Evolutionary conservation across 805 yeast species (phyloP).

Genomic region (Candida coquimbonensis): DNA sequence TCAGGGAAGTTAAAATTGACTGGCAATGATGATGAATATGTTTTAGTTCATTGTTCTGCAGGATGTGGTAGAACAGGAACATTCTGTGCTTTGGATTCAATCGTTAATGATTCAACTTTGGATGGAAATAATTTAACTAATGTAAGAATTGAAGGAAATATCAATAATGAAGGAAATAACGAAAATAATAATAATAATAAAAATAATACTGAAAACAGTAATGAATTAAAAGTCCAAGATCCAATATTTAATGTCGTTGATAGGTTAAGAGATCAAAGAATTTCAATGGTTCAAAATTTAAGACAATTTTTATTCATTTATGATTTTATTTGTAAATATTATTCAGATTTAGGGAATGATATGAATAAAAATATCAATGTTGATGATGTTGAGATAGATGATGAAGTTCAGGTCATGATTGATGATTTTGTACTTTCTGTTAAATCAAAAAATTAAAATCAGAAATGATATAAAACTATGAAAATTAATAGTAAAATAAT

Average conservation of each 20-base stretch:
- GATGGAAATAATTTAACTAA: too few species aligned
- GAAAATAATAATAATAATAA: background rate
- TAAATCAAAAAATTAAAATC: too few species aligned
- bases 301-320: conserved; percentile 72
- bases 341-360: conserved; percentile 1
- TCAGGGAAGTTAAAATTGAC: conserved; percentile 20
- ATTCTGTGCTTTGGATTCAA: conserved; percentile 63
- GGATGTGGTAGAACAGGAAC: conserved; percentile 98
- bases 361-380: conserved; percentile 5
- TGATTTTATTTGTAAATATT: conserved; percentile 36
- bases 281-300: conserved; percentile 79
- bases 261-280: conserved; percentile 62
- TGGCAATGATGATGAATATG: conserved; percentile 18
- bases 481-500: background rate
- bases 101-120: conserved; percentile 29
- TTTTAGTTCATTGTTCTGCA: conserved; percentile 87
- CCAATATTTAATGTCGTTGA: conserved; percentile 52
- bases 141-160: too few species aligned
- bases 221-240: conserved; percentile 34
- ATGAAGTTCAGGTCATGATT: background rate
- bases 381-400: background rate
- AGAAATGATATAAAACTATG: background rate
- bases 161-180: background rate
- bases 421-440: too few species aligned
- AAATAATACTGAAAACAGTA: background rate